Percentiles rank a stretch among this genome's conserved stretches.
Evolutionary conservation across 371 early-diverging fungal genomes (phyloP).

Genomic region (Dichotomocladium elegans): DNA sequence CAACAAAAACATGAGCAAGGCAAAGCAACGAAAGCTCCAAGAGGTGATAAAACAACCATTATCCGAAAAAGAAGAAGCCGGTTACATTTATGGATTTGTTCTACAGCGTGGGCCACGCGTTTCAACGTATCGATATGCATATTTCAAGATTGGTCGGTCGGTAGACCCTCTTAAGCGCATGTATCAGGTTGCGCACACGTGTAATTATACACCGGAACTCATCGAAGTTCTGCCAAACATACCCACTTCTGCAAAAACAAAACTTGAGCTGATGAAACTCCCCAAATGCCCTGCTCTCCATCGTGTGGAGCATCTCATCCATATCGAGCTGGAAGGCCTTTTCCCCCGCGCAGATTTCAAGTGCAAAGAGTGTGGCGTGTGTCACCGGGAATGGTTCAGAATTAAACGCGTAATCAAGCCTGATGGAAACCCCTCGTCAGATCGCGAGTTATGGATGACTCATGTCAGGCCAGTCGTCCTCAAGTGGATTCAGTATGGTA

Average conservation of each 20-base stretch:
- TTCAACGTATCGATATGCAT: slow-evolving; percentile 27
- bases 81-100: slow-evolving; percentile 52
- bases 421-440: slow-evolving; percentile 12
- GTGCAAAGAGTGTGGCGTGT: slow-evolving; percentile 34
- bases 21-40: slow-evolving; percentile 3
- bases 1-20: slow-evolving; percentile 1
- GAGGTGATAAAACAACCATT: slow-evolving; percentile 45
- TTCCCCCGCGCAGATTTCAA: slow-evolving; percentile 19
- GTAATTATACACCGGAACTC: slow-evolving; percentile 40
- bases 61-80: slow-evolving; percentile 40
- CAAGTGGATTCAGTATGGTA: slow-evolving; percentile 34
- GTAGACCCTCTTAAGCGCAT: slow-evolving; percentile 47
- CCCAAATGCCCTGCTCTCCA: slow-evolving; percentile 43
- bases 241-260: slow-evolving; percentile 4
- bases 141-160: slow-evolving; percentile 55
- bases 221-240: slow-evolving; percentile 44
- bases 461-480: slow-evolving; percentile 25
- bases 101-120: slow-evolving; percentile 22
- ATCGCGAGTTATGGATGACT: slow-evolving; percentile 22
- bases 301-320: slow-evolving; percentile 53
- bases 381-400: slow-evolving; percentile 51
- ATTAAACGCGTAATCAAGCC: slow-evolving; percentile 1
- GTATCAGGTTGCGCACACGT: slow-evolving; percentile 43
- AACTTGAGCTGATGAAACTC: slow-evolving; percentile 5
- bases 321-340: slow-evolving; percentile 39